A percentile compares a stretch with the other conserved stretches of the same genome.
phyloP scores from a whole-genome alignment of 257 asterid species.

The Marsdenia floribunda region DNA sequence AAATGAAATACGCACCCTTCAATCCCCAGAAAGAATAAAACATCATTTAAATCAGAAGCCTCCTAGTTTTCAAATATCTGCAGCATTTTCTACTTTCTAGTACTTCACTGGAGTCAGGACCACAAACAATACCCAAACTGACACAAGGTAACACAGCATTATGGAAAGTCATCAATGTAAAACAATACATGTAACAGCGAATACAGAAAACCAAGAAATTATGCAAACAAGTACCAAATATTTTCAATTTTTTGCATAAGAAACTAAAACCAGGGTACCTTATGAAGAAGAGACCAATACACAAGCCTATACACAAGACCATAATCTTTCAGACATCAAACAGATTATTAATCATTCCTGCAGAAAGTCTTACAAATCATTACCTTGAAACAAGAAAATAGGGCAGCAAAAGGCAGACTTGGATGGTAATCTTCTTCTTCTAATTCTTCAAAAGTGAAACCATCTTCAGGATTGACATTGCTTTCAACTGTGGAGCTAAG shows the following conservation, averaged over 20 bases:
- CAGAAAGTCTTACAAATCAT: conserved; percentile 11
- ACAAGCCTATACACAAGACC: not conserved
- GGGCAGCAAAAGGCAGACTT: conserved; percentile 93
- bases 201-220: not conserved
- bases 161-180: not conserved
- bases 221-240: not conserved
- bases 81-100: not conserved
- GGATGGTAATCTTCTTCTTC: conserved; percentile 84
- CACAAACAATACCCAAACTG: not conserved
- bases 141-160: not conserved
- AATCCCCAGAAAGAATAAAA: not conserved
- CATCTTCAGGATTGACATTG: conserved; percentile 42
- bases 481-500: conserved; percentile 50
- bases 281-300: not conserved
- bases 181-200: not conserved
- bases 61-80: not conserved
- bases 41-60: not conserved
- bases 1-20: not conserved
- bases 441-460: conserved; percentile 60
- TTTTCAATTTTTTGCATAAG: not conserved
- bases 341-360: not conserved
- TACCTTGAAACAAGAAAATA: conserved; percentile 92
- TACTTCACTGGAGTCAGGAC: not conserved
- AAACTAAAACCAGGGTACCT: not conserved
- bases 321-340: not conserved